Base-by-base conservation (phyloP, 208 protist species). In the Trypanosoma avium region DNA sequence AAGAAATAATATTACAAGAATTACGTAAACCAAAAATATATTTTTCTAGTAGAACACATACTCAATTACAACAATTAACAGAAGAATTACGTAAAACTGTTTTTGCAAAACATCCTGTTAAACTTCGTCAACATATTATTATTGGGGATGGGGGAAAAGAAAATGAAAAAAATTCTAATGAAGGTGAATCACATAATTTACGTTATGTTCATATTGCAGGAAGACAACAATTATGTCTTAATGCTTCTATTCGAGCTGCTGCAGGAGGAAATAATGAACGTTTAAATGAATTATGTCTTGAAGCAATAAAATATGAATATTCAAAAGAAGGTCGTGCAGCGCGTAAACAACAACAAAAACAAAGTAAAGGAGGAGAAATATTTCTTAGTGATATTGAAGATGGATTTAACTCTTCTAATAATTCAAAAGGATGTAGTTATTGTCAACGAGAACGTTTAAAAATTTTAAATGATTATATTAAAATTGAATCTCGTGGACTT, bases 41-140 rank as follows among this genome's bases (percentile, higher is more conserved):
- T 74, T 92, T 98, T 58, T 93, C 93, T 53, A 97, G 91, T 53
- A 82, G 97, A 27, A 98, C 97, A 15, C 97, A 98, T 81, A 97
- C 97, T 13, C 97, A 99, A 64, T 68, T 99, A 21, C 78, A 81
- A 19, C 97, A 99, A 61, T 86, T 99, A 30, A 83, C 95, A 24
- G 76, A 86, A 7, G 97, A 98, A 56, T 61, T 98, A 0, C 84
- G 86, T 60, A 43, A 61, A 8, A 98, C 96, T 2, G 78, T 56
- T 15, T 98, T 95, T 75, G 72, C 72, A 6, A 17, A 69, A 32
- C 49, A 86, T 22, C 65, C 80, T 0, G 54, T 91, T 50, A 42
- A 46, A 33, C 32, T 12, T 22, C 48, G 27, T 19, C 38, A 5
- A 2, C 17, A 46, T 54, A 6, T 35, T 30, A 22, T 26, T 10